Evolutionary conservation across 495 filamentous ascomycete species (phyloP).

Genomic region (Lophiotrema nucula): DNA sequence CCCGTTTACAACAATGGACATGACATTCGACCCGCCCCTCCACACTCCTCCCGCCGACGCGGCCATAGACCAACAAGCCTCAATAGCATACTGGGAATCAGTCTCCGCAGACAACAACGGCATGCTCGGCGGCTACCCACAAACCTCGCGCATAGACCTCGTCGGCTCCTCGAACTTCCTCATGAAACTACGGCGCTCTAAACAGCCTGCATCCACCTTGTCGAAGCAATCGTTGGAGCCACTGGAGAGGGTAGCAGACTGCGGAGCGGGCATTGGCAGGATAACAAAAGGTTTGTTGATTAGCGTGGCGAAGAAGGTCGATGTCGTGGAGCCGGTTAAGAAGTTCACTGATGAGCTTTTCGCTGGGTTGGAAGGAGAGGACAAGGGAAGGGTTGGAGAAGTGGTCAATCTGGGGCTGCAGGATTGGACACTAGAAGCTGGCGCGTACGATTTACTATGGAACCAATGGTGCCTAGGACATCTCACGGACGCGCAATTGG

Average conservation of each 20-base stretch:
- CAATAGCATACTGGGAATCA: slow-evolving; percentile 71
- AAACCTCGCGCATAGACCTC: slow-evolving; percentile 73
- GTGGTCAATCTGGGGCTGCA: slow-evolving; percentile 75
- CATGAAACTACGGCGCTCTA: slow-evolving; percentile 62
- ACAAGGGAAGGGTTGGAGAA: slow-evolving; percentile 47
- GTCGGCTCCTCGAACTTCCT: slow-evolving; percentile 74
- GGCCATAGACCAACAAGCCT: slow-evolving; percentile 48
- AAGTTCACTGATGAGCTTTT: slow-evolving; percentile 49
- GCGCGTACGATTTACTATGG: slow-evolving; percentile 63
- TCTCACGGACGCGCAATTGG: slow-evolving; percentile 75
- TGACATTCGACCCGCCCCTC: slow-evolving; percentile 15
- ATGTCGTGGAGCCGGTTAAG: slow-evolving; percentile 60
- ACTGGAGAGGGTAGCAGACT: slow-evolving; percentile 53
- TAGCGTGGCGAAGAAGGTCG: slow-evolving; percentile 52
- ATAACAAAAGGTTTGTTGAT: slow-evolving; percentile 58
- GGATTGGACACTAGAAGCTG: slow-evolving; percentile 61
- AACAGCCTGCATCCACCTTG: background rate
- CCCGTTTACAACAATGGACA: slow-evolving; percentile 30
- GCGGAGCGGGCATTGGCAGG: slow-evolving; percentile 63
- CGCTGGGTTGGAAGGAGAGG: background rate
- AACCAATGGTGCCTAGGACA: slow-evolving; percentile 94
- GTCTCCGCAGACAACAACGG: slow-evolving; percentile 68
- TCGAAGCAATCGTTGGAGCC: slow-evolving; percentile 17
- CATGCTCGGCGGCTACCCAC: slow-evolving; percentile 82
- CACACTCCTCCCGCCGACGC: slow-evolving; percentile 42